Conservation (phyloP, 345 rosid species). For the Melastoma malabathricum region DNA sequence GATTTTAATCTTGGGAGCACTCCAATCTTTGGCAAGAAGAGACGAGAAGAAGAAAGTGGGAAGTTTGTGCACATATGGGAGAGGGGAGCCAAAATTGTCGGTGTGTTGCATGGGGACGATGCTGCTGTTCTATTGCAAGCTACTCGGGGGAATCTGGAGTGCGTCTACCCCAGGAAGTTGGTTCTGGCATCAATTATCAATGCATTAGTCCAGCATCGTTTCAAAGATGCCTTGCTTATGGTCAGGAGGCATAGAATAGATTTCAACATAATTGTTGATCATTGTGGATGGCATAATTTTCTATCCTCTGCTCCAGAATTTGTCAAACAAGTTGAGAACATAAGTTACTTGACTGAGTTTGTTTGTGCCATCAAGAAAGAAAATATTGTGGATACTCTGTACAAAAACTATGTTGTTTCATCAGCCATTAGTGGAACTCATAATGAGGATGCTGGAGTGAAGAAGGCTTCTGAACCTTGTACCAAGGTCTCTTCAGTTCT, state of each 20-base stretch:
- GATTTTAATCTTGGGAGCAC: conserved; percentile 45
- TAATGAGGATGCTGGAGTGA: conserved; percentile 23
- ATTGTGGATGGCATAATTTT: conserved; percentile 77
- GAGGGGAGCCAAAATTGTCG: conserved; percentile 71
- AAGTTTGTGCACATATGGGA: conserved; percentile 73
- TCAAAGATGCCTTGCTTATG: conserved; percentile 71
- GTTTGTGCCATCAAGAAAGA: conserved; percentile 76
- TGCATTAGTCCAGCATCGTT: conserved; percentile 57
- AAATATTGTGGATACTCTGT: conserved; percentile 59
- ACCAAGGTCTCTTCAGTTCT: conserved; percentile 76
- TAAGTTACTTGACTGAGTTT: conserved; percentile 85
- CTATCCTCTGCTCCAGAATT: conserved; percentile 62
- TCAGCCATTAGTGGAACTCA: conserved; percentile 27
- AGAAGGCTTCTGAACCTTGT: conserved; percentile 13
- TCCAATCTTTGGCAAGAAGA: conserved; percentile 28
- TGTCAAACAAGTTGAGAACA: conserved; percentile 65
- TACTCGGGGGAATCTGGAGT: conserved; percentile 74
- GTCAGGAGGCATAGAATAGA: conserved; percentile 93
- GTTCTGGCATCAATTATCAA: conserved; percentile 62
- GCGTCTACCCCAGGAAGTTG: conserved; percentile 86
- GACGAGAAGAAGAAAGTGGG: conserved; percentile 44
- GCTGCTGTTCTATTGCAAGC: conserved; percentile 82
- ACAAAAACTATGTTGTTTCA: conserved; percentile 31
- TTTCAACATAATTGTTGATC: conserved; percentile 73
- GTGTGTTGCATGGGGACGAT: conserved; percentile 86